Percentiles rank a stretch among this genome's conserved stretches.
These are phyloP conservation scores for carrot (Daucus carota) DNA, from an alignment of 129 eudicot species.

Conservation along the genomic window DH1_v3.0 NC_030381.2:35648501-35649000, in stretches of 20 bases:
- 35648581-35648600: not conserved
- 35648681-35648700: conserved; percentile 60
- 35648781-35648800: conserved; percentile 81
- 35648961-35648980: conserved; percentile 70
- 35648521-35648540: not conserved
- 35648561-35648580: not conserved
- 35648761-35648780: conserved; percentile 82
- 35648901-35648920: conserved; percentile 68
- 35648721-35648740: conserved; percentile 66
- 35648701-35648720: conserved; percentile 86
- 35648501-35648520: conserved; percentile 57
- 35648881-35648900: conserved; percentile 73
- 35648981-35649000: conserved; percentile 57
- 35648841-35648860: conserved; percentile 61
- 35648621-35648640: conserved; percentile 57
- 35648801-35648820: conserved; percentile 55
- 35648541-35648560: not conserved
- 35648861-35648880: conserved; percentile 95
- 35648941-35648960: conserved; percentile 74
- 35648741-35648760: conserved; percentile 63
- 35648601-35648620: conserved; percentile 55
- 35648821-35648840: conserved; percentile 86
- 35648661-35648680: conserved; percentile 47
- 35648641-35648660: conserved; percentile 44
- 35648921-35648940: conserved; percentile 82